These are phyloP conservation scores for Leccinellum rugosiceps DNA, from an alignment of 768 basidiomycete species.

Conservation along the genomic window DNA sequence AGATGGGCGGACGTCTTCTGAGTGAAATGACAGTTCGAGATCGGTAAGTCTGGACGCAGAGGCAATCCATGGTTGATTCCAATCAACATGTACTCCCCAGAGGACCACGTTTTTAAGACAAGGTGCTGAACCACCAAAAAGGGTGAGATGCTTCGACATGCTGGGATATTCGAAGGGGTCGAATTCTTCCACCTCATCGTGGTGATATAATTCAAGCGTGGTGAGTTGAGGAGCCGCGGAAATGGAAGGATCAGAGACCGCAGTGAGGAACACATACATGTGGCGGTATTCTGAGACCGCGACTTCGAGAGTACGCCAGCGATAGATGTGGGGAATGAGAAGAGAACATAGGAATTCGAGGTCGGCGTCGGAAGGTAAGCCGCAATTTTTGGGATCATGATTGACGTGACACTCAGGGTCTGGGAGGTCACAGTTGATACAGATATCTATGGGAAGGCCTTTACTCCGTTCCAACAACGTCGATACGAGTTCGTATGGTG, in stretches of 20 bases:
- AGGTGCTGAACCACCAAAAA: constrained; percentile 55
- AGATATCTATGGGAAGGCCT: constrained; percentile 51
- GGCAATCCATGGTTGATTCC: constrained; percentile 43
- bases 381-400: constrained; percentile 23
- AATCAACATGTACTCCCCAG: constrained; percentile 72
- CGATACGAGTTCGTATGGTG: constrained; percentile 42
- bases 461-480: constrained; percentile 53
- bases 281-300: constrained; percentile 44
- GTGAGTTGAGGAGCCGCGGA: constrained; percentile 53
- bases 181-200: constrained; percentile 44
- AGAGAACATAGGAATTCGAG: constrained; percentile 28
- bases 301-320: constrained; percentile 53
- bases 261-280: constrained; percentile 42
- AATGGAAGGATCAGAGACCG: constrained; percentile 37
- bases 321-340: constrained; percentile 50
- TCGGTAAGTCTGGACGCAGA: constrained; percentile 36
- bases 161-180: constrained; percentile 18
- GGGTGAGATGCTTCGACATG: constrained; percentile 38
- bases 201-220: constrained; percentile 51
- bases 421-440: constrained; percentile 40
- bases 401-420: constrained; percentile 11
- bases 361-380: constrained; percentile 21
- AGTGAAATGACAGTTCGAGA: constrained; percentile 61
- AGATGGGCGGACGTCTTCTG: constrained; percentile 59
- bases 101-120: constrained; percentile 46